Evolutionary conservation across 108 stramenopile genomes (phyloP).

Genomic region (Nannochloropsis salina): DNA sequence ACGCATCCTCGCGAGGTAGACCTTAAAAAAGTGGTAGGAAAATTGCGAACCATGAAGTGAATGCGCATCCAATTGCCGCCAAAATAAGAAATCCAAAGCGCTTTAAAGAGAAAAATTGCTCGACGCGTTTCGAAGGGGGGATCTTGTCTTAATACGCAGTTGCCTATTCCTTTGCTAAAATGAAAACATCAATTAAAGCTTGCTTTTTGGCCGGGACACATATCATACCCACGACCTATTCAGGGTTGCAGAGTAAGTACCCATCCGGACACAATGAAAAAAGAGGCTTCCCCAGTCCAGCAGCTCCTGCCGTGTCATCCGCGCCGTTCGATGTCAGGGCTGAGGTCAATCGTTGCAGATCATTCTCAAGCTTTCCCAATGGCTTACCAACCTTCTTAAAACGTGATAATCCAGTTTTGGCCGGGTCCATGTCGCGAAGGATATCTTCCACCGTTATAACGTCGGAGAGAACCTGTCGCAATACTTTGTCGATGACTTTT

Average conservation of each 20-base stretch:
- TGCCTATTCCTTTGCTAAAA: too few species aligned
- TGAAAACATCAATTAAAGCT: too few species aligned
- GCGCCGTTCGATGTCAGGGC: background rate
- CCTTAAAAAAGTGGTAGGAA: background rate
- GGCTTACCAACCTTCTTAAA: constrained; percentile 12
- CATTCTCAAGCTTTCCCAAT: constrained; percentile 3
- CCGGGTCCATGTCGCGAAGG: background rate
- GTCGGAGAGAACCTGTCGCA: constrained; percentile 1
- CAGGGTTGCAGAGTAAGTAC: background rate
- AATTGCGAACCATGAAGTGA: background rate
- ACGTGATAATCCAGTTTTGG: background rate
- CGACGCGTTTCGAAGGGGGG: too few species aligned
- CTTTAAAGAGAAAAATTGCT: background rate
- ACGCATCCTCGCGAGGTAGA: constrained; percentile 11
- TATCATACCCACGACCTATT: background rate
- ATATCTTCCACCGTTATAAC: background rate
- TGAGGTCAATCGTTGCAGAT: background rate
- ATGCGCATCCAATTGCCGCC: background rate
- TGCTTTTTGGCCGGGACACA: too few species aligned
- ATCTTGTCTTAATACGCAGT: too few species aligned
- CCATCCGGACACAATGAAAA: constrained; percentile 11
- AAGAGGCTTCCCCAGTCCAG: background rate
- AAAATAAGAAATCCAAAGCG: background rate
- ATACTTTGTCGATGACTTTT: background rate
- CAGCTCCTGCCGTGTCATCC: background rate